phyloP scores from a whole-genome alignment of 2,329 filamentous ascomycete species.

The Rhynchosporium graminicola region DNA sequence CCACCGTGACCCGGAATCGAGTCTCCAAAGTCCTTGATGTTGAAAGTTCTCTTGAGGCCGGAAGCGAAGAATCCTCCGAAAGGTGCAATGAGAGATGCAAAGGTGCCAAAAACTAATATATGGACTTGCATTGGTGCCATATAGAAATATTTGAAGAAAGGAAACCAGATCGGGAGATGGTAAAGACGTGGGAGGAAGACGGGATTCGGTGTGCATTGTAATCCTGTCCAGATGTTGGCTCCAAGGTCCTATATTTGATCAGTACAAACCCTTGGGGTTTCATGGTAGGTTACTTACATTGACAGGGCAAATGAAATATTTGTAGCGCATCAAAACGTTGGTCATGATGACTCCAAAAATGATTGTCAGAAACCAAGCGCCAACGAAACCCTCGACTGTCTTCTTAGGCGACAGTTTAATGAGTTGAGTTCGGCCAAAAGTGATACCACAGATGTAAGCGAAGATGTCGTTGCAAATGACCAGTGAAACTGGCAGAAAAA shows the following conservation, averaged over 20 bases:
- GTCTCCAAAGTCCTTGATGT: conserved; percentile 99
- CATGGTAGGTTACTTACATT: conserved; percentile 57
- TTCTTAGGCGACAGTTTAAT: conserved; percentile 99
- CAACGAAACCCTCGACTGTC: conserved; percentile 96
- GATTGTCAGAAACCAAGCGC: conserved; percentile 93
- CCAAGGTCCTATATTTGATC: conserved; percentile 66
- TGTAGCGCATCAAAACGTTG: conserved; percentile 82
- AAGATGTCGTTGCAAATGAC: conserved; percentile 99
- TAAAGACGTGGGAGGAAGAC: conserved; percentile 82
- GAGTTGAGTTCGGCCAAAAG: conserved; percentile 91
- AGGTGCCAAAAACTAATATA: conserved; percentile 84
- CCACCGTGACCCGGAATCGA: conserved; percentile 96
- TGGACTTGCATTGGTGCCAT: conserved; percentile 92
- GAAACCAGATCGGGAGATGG: conserved; percentile 70
- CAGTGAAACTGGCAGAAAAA: conserved; percentile 90
- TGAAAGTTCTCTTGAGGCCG: conserved; percentile 96
- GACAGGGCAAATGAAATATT: conserved; percentile 98
- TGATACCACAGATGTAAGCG: conserved; percentile 95
- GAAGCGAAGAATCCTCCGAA: conserved; percentile 99
- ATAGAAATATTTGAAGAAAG: conserved; percentile 70
- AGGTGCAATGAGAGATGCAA: conserved; percentile 93
- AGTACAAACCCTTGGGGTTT: conserved; percentile 16
- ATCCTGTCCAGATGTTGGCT: conserved; percentile 86
- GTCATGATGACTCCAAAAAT: conserved; percentile 81
- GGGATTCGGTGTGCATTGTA: conserved; percentile 87